Percentiles rank a stretch among this genome's conserved stretches.
These are phyloP conservation scores for Hirsutella rhossiliensis DNA, from an alignment of 2,329 filamentous ascomycete species.

Conservation along the genomic window DNA sequence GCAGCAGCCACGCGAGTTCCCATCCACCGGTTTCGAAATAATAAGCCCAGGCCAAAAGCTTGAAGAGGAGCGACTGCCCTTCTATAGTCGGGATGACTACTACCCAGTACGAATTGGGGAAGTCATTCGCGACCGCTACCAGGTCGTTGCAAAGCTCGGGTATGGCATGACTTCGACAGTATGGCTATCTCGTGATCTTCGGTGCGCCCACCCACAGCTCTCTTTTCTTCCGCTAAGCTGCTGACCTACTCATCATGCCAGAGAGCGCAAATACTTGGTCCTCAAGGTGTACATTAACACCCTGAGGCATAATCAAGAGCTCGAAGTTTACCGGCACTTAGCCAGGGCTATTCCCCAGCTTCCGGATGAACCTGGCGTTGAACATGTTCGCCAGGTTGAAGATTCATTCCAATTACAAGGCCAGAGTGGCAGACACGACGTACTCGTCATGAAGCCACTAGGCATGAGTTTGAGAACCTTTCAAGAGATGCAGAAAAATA, in stretches of 20 bases:
- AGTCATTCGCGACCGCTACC: slow-evolving; percentile 18
- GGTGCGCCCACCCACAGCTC: slow-evolving; percentile 1
- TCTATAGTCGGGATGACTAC: slow-evolving; percentile 15
- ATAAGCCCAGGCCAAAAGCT: slow-evolving; percentile 8
- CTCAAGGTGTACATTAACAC: slow-evolving; percentile 22
- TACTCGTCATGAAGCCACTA: slow-evolving; percentile 21
- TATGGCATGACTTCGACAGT: slow-evolving; percentile 27
- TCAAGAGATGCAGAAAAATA: slow-evolving; percentile 13
- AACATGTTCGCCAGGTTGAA: slow-evolving; percentile 18
- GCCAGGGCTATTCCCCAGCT: slow-evolving; percentile 7
- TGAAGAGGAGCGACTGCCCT: slow-evolving; percentile 15
- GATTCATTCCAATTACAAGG: slow-evolving; percentile 20
- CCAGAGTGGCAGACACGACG: slow-evolving; percentile 19
- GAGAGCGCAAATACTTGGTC: slow-evolving; percentile 13
- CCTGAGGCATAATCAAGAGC: slow-evolving; percentile 15
- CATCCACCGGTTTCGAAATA: slow-evolving; percentile 7
- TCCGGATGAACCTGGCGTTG: slow-evolving; percentile 12
- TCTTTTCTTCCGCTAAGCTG: neutral
- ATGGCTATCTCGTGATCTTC: slow-evolving; percentile 27
- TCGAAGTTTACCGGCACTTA: slow-evolving; percentile 16
- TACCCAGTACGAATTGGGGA: slow-evolving; percentile 24
- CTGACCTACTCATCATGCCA: slow-evolving; percentile 1
- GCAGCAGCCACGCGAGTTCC: slow-evolving; percentile 3
- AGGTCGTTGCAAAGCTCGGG: slow-evolving; percentile 28
- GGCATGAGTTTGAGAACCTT: slow-evolving; percentile 25